Evolutionary conservation across 495 filamentous ascomycete genomes (phyloP), one percentile per base, ranked within the genome.

Genomic region (Aspergillus wentii): DNA sequence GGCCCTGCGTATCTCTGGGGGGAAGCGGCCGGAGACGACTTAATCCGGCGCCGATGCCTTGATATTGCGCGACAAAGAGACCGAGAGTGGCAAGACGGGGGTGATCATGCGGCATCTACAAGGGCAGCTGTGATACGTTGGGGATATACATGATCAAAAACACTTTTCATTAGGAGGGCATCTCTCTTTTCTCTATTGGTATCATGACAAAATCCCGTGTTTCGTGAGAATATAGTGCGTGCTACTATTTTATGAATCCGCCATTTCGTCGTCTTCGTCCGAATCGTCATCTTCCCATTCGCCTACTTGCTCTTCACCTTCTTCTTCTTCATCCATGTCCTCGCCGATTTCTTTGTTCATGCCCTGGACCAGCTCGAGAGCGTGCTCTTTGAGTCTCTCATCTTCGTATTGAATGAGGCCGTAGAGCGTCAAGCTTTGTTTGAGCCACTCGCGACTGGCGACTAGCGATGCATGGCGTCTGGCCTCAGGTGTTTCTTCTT

Each of bases 291-390:
- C 58, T 18, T 62, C 53, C 35, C 59, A 59, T 10, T 52, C 61
- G 5, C 66, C 64, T 6, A 53, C 63, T 4, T 60, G 69, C 15
- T 74, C 68, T 19, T 66, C 68, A 13, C 69, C 62, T 22, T 71
- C 60, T 21, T 71, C 68, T n/a, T 60, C 57, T n/a, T 73, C 68
- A 4, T 73, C 66, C 29, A 75, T 66, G n/a, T 69, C 66, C 40
- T 75, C 68, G 25, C 74, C 72, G 15, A 82, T 64, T 17, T 72
- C 68, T 41, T 75, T 60, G 49, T 74, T 60, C 46, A 82, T 68
- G 21, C 65, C 74, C 41, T 72, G 65, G 6, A 85, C 71, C 20
- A 83, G 52, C 45, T 83, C 79, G 36, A 70, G 19, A 8, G 72
- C 71, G 49, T 77, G 74, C 8, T 72, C 64, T 28, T 53, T 57